Evolutionary conservation across 2,329 filamentous ascomycete species (phyloP).

Genomic region (Fragosphaeria purpurea): DNA sequence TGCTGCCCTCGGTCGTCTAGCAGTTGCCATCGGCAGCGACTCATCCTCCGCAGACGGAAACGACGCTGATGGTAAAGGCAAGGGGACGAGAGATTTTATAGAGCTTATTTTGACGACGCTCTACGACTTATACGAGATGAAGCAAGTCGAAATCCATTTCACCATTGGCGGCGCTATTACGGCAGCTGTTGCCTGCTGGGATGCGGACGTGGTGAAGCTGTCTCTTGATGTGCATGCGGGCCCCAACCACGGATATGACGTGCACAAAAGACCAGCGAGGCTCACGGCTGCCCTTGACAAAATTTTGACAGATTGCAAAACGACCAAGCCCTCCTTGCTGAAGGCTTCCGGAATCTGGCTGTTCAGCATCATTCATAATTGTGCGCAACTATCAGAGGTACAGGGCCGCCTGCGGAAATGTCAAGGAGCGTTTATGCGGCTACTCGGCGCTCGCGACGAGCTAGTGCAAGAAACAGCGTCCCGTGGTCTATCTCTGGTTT

Average conservation of each 20-base stretch:
- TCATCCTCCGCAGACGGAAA: conserved; percentile 19
- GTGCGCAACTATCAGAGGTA: conserved; percentile 66
- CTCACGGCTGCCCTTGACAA: conserved; percentile 55
- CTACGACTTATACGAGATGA: conserved; percentile 71
- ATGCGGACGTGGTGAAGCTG: conserved; percentile 66
- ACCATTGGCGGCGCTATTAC: conserved; percentile 81
- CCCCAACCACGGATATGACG: conserved; percentile 24
- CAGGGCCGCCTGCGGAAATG: conserved; percentile 66
- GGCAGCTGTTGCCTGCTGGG: conserved; percentile 69
- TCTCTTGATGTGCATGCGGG: conserved; percentile 62
- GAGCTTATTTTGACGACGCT: conserved; percentile 55
- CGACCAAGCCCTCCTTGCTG: conserved; percentile 77
- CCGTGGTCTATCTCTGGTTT: conserved; percentile 80
- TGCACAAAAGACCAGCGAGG: conserved; percentile 27
- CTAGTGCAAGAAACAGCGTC: conserved; percentile 94
- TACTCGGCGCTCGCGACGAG: conserved; percentile 81
- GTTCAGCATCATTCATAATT: conserved; percentile 82
- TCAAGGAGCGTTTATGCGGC: conserved; percentile 78
- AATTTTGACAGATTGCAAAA: conserved; percentile 66
- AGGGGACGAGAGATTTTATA: conserved; percentile 24
- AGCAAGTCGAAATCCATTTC: conserved; percentile 81
- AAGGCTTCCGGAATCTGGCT: conserved; percentile 96
- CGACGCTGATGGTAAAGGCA: conserved; percentile 14
- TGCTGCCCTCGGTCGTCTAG: conserved; percentile 65
- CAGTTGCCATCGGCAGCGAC: conserved; percentile 33